Evolutionary conservation across 805 yeast genomes (phyloP), one percentile per base, ranked within the genome.

Genomic region (Yamadazyma endophytica): DNA sequence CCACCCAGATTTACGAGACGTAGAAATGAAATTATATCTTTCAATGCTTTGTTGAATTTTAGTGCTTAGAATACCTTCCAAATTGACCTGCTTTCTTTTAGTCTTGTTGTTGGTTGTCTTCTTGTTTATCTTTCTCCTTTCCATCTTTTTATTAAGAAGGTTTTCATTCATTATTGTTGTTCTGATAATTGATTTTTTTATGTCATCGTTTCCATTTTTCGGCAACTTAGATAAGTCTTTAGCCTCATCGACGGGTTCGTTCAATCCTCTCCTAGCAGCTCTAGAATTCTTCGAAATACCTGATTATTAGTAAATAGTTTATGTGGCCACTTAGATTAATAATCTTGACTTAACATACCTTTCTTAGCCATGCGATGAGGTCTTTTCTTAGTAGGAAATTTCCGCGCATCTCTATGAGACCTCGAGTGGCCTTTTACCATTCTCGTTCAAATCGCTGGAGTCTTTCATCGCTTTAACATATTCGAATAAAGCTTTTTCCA

Each of bases 1-100:
- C 92, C 90, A 82, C 11, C 76, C 80, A 0, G 84, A 60, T 52
- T 80, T 82, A 54, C 92, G 68, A 8, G 81, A 66, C 13, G 54
- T 60, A 44, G 75, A 81, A 17, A 82, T 77, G 43, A 64, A 73
- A 44, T 68, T 78, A 14, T 85, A 79, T 48, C 86, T 70, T 28
- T 70, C 68, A 17, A 79, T 72, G 42, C 86, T 77, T 43, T 75
- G 77, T 41, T 73, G 73, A 24, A 82, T 79, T 50, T 81, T 82
- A 26, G 73, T 69, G 13, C 75, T 68, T 31, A 81, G 59, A 28
- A 70, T 69, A 20, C 81, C 84, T 17, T 68, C 68, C 16, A 78
- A 43, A 37, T 68, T 68, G 21, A 70, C 50, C 5, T 77, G 75
- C 46, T 68, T 66, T 32, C 47, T 49, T 36, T 49, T 61, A 25